Base-by-base conservation (phyloP, 2,329 filamentous ascomycete species). In the Cercospora berteroae region DNA sequence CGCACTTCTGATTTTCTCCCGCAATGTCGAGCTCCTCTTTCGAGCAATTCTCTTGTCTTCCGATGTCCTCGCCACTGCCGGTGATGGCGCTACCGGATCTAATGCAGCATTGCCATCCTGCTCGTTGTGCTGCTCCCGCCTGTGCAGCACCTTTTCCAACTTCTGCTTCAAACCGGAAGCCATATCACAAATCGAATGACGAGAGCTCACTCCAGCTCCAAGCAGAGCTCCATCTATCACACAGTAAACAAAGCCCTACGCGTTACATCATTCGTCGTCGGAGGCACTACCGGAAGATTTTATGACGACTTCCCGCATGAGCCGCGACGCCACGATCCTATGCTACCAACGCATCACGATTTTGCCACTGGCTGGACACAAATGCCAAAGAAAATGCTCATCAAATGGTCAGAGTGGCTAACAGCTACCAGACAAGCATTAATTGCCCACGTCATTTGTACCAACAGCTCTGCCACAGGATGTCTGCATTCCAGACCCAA, bases 111-210 rank as follows among this genome's bases (percentile, higher is more conserved):
- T 36, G 18, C 8, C 50, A 61, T 61, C 9, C 33, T 39, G 52
- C 18, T 64, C 61, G n/a, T 62, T 36, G 29, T 62, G 56, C 3
- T 64, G 36, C 18, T 61, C 63, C 10, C 65, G 48, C 50, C 60
- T 23, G 16, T 67, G 65, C 62, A 67, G n/a, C n/a, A 63, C 65
- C 48, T 64, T 64, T 36, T 60, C 63, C 62, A 67, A 57, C 65
- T 67, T 67, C 27, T 67, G 65, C 65, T 67, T 67, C 33, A 67
- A 10, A 18, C 36, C 57, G 23, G 65, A 59, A 20, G 65, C 56
- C 65, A 67, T 67, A 10, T 20, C 52, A 56, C 39, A 58, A 59
- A 56, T 27, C 44, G 23, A 63, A 57, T 39, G 50, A 63, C 23
- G 52, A 44, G 18, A 9, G 16, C 18, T 7, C 5, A 3, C 8